Evolutionary conservation across 1,284 basidiomycete species (phyloP), one percentile per base, ranked within the genome.

Genomic region (Malassezia sp.): DNA sequence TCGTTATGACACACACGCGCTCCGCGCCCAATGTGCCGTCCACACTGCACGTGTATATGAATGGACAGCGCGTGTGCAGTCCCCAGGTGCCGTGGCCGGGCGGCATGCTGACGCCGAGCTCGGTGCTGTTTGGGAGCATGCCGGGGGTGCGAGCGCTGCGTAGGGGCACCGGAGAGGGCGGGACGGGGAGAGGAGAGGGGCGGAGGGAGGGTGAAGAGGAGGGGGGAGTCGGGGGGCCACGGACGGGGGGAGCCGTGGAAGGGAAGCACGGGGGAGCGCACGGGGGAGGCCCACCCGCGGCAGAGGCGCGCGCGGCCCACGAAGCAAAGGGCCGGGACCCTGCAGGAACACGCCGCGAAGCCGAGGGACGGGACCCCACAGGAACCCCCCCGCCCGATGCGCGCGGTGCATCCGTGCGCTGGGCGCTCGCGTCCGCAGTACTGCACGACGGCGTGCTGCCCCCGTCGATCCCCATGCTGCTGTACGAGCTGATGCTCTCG

Each of bases 391-490:
- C 28, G 17, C 30, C 22, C 4, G 29, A 17, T 5, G 41, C 18
- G 21, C 9, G 18, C 32, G 28, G n/a, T 26, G 33, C 34, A 12
- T 22, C 17, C 20, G 38, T 6, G 36, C 10, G 20, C 10, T 67
- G 63, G 63, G 57, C 61, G 15, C 46, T 67, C 11, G 56, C 61
- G 1, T 57, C 57, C 4, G 53, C 53, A 2, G 50, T 56, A 42
- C 49, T 66, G 3, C 34, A 59, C 5, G 64, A 65, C 32, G 56
- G 55, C 22, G 47, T 53, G 3, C 20, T 67, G 3, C 53, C 62
- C 3, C 42, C 43, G 15, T 61, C 60, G n/a, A 29, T 67, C 17
- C 55, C 59, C 4, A 45, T 58, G 21, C 52, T 67, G 2, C 49
- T 67, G 1, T 38, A 49, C 34, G 54, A 59, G 49, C 50, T 67